These are phyloP conservation scores for Ambrosia hybrid DNA, from an alignment of 140 eudicot genomes.

Conservation along the genomic window DNA sequence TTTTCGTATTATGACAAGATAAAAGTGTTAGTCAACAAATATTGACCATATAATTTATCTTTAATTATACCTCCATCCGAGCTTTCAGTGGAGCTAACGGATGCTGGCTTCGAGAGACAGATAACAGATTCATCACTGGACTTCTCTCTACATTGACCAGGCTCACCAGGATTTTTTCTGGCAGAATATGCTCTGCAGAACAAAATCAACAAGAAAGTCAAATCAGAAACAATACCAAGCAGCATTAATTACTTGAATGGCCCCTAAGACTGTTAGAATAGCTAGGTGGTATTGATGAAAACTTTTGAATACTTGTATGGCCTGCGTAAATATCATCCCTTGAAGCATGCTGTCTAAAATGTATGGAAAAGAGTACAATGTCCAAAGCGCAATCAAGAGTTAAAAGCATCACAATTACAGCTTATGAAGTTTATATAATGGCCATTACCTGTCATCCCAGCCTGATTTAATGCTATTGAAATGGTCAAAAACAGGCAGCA, in stretches of 20 bases:
- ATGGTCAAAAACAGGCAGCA: conserved; percentile 54
- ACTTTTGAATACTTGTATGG: not conserved
- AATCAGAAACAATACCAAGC: conserved; percentile 13
- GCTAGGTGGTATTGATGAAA: no score
- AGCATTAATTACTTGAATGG: not conserved
- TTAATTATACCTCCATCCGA: conserved; percentile 62
- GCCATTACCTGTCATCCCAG: conserved; percentile 50
- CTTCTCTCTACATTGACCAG: conserved; percentile 42
- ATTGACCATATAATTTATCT: conserved; percentile 11
- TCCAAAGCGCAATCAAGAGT: not conserved
- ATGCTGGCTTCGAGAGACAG: conserved; percentile 61
- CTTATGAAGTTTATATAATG: conserved; percentile 1
- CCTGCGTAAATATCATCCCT: not conserved
- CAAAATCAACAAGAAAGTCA: conserved; percentile 25
- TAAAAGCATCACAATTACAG: not conserved
- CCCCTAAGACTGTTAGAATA: not conserved
- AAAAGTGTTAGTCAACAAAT: not conserved
- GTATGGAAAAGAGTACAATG: not conserved
- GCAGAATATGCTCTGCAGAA: conserved; percentile 35
- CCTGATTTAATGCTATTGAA: conserved; percentile 44
- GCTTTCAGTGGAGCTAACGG: conserved; percentile 69
- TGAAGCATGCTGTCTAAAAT: not conserved
- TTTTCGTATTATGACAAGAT: not conserved
- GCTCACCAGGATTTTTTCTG: conserved; percentile 21
- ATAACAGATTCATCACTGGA: conserved; percentile 47